A percentile compares a stretch with the other conserved stretches of the same genome.
These are phyloP conservation scores for Alternaria dauci DNA, from an alignment of 2,329 filamentous ascomycete species.

Conservation along the genomic window DNA sequence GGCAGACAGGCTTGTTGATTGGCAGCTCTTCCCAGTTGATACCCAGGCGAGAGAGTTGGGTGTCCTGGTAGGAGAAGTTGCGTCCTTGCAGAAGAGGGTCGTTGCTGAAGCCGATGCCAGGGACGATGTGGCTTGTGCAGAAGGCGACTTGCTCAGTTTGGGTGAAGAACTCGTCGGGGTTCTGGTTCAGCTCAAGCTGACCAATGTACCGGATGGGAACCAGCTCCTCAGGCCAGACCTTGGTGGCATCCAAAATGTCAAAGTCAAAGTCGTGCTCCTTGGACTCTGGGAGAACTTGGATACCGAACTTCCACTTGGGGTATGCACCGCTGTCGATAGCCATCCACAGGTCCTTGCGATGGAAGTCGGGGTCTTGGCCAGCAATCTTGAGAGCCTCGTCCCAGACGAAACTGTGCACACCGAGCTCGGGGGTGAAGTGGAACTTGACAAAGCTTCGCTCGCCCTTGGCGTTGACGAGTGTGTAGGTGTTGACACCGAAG, in stretches of 20 bases:
- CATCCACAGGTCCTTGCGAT: slow-evolving; percentile 77
- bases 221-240: slow-evolving; percentile 82
- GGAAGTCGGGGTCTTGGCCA: slow-evolving; percentile 75
- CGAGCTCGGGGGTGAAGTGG: slow-evolving; percentile 76
- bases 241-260: slow-evolving; percentile 84
- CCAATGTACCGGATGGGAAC: slow-evolving; percentile 81
- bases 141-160: slow-evolving; percentile 86
- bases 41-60: slow-evolving; percentile 74
- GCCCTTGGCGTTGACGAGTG: slow-evolving; percentile 71
- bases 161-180: slow-evolving; percentile 82
- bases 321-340: slow-evolving; percentile 76
- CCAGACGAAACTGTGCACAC: slow-evolving; percentile 79
- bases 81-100: slow-evolving; percentile 78
- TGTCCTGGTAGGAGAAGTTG: slow-evolving; percentile 73
- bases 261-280: slow-evolving; percentile 82
- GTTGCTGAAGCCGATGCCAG: slow-evolving; percentile 78
- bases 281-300: slow-evolving; percentile 78
- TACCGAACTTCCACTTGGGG: slow-evolving; percentile 82
- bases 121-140: slow-evolving; percentile 80
- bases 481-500: slow-evolving; percentile 83
- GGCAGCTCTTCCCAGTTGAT: slow-evolving; percentile 80
- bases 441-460: slow-evolving; percentile 80
- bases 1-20: slow-evolving; percentile 78
- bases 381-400: slow-evolving; percentile 78
- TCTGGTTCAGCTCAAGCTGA: slow-evolving; percentile 79